Evolutionary conservation across 176 grass and related monocot species (phyloP), one percentile per base, ranked within the genome.

Genomic region (Rhynchospora pubera): DNA sequence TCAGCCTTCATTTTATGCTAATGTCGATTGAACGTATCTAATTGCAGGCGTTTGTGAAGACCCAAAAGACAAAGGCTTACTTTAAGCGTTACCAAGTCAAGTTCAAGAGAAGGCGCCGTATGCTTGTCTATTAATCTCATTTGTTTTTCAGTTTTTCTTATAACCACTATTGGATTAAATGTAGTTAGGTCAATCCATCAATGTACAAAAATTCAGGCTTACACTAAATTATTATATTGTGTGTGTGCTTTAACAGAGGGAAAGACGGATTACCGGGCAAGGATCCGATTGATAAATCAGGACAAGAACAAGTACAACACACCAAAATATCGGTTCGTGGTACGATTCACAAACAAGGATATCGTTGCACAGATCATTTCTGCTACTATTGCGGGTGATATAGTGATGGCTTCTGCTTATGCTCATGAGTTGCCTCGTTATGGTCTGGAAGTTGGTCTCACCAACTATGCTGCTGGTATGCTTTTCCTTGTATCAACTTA

Each of bases 251-350:
- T 42, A 84, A 45, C 71, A 91, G 89, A 86, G 79, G 89, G 91
- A 23, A 93, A 93, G 84, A 91, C 89, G 2, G 89, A 93, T 45
- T 93, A 93, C 34, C 81, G 91, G 26, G 89, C 91, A 34, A 86
- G 89, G 89, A 90, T 91, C 63, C 77, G 89, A 64, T 80, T 93
- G 24, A 93, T 90, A 1, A 93, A 85, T 48, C 91, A 93, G 16
- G 91, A 93, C 82, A 93, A 93, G 43, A 93, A 93, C 56, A 91
- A 93, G 30, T 93, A 91, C 48, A 91, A 86, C 18, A 93, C 91
- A 0, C 89, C 91, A 2, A 93, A 93, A 76, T 91, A 91, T 83
- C 52, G 91, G 6, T 88, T 91, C 45, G 89, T 93, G 57, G 89
- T 93, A 30, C 55, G 91, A 32, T 93, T 93, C 68, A 91, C 91